Evolutionary conservation across 768 basidiomycete species (phyloP), one percentile per base, ranked within the genome.

Genomic region (Mycena epipterygia): DNA sequence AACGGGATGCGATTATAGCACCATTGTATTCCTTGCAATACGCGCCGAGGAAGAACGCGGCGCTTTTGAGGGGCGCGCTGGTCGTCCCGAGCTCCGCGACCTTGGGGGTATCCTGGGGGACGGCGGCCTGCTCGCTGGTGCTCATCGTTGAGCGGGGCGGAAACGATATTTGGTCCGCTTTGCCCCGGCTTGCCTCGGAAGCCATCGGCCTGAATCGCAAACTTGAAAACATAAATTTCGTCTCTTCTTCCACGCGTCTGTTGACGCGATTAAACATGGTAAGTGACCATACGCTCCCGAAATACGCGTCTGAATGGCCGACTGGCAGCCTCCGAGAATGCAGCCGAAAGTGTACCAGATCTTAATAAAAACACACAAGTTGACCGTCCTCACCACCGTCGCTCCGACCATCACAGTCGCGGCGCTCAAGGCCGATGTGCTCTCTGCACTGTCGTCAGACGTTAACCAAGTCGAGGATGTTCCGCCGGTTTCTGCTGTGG

Each of bases 11-110:
- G 49, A 39, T 32, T 52, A 23, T 16, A 44, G 33, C 29, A 98
- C 97, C 97, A 84, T 97, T 99, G 84, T 91, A 97, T 66, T 96
- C 94, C 82, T 95, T 95, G 89, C 97, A 99, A 80, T 95, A 89
- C 41, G 94, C 92, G 32, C 96, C 98, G 79, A 99, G 91, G 84
- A 98, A 98, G 89, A 98, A 99, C 11, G 95, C 93, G 1, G 97
- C 96, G 75, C 93, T 95, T 86, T 99, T 98, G 77, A 99, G 85
- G 2, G 97, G 98, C 68, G 92, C 98, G 73, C 95, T 97, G 1
- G 95, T 95, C 49, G 85, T 87, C 46, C 97, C 97, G 51, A 99
- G 82, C 82, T 99, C 98, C 69, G 89, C 86, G 41, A 98, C 95
- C 77, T 90, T 91, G 37, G 97, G 96, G 27, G 85, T 21, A 3